Base-by-base conservation (phyloP, 2,329 filamentous ascomycete species). In the Alternaria sp. region DNA sequence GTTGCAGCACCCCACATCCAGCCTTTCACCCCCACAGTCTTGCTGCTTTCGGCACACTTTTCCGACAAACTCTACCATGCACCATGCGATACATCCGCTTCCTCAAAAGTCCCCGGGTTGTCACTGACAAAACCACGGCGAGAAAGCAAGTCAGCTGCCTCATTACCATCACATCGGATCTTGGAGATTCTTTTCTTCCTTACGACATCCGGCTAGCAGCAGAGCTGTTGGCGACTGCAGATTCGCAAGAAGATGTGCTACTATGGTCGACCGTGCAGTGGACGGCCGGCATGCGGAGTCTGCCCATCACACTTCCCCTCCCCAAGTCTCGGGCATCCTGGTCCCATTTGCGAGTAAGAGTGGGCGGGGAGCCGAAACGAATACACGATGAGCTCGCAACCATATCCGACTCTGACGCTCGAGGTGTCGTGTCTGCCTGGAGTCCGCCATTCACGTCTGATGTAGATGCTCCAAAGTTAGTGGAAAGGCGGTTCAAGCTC, bases 151-250 rank as follows among this genome's bases (percentile, higher is more conserved):
- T 76, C 18, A 54, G 49, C 26, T 74, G 70, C 44, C 80, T 88
- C 30, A 80, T 91, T 59, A 89, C 88, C 39, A 83, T 91, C 70
- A 89, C 88, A 11, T 91, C 88, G 24, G 89, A 92, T 71, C 80
- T 92, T 7, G 89, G 89, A 18, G 88, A 91, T 68, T 83, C 83
- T 0, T 89, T 90, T 70, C 82, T 87, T 43, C 81, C 83, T n/a
- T 70, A 79, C 44, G 77, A 85, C 68, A 67, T 84, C 22, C 70
- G 79, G 12, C 72, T 87, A 8, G 70, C 78, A 16, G 81, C 77
- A 22, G 78, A 79, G 7, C 61, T 85, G n/a, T 22, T 71, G 14
- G 57, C 34, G 61, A 75, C 39, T 63, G 67, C 46, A 38, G n/a
- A 38, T 43, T 59, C 14, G 22, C 55, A 65, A 14, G 72, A 79